A percentile compares a stretch with the other conserved stretches of the same genome.
Evolutionary conservation across 2,329 filamentous ascomycete genomes (phyloP).

Genomic region (Alternaria arbusti): DNA sequence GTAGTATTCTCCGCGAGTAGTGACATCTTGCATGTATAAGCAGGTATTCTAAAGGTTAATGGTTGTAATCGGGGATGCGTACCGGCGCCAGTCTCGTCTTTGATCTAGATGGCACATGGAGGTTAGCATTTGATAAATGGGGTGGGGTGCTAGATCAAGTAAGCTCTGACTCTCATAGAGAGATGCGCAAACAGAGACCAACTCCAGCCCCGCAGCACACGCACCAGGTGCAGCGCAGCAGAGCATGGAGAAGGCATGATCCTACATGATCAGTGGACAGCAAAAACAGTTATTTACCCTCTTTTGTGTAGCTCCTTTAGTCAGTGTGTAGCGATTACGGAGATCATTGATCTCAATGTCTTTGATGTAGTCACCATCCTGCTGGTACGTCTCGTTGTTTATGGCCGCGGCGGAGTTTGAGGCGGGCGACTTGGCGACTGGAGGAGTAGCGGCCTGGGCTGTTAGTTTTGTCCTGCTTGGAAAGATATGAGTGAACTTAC

Average conservation of each 20-base stretch:
- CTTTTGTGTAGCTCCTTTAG: slow-evolving; percentile 96
- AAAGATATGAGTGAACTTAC: slow-evolving; percentile 47
- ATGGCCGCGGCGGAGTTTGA: slow-evolving; percentile 55
- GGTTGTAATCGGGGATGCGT: slow-evolving; percentile 75
- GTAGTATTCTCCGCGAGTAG: slow-evolving; percentile 93
- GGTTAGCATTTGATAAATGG: slow-evolving; percentile 93
- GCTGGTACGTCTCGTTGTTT: slow-evolving; percentile 86
- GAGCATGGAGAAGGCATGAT: slow-evolving; percentile 45
- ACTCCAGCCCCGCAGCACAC: slow-evolving; percentile 56
- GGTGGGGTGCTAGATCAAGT: slow-evolving; percentile 53
- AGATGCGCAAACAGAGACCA: slow-evolving; percentile 40
- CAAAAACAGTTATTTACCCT: slow-evolving; percentile 94
- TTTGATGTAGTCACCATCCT: slow-evolving; percentile 97
- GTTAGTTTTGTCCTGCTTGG: slow-evolving; percentile 19
- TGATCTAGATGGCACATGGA: slow-evolving; percentile 92
- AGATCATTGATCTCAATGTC: slow-evolving; percentile 99
- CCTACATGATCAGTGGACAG: slow-evolving; percentile 70
- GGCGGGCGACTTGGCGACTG: slow-evolving; percentile 61
- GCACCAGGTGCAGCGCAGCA: slow-evolving; percentile 50
- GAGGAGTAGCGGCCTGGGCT: slow-evolving; percentile 54
- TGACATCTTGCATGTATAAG: slow-evolving; percentile 89
- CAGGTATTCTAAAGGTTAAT: slow-evolving; percentile 65
- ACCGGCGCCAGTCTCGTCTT: slow-evolving; percentile 99
- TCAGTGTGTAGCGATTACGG: slow-evolving; percentile 94
- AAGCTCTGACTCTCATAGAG: slow-evolving; percentile 54